phyloP scores from a whole-genome alignment of 331 rosid genomes.

The Malus hybrid region DNA sequence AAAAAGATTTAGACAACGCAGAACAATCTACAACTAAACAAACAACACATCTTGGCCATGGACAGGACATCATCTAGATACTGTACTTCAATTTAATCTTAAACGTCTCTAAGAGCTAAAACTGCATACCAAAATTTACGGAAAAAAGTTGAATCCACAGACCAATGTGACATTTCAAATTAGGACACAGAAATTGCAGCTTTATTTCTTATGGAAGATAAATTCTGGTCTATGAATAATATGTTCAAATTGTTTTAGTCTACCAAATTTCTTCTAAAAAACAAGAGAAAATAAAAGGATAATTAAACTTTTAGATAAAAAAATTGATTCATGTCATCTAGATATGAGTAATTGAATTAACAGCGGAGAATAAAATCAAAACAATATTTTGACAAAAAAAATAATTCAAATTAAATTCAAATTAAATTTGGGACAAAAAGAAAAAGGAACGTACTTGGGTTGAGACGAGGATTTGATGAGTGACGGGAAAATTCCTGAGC shows the following conservation, averaged over 20 bases:
- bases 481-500: conserved; percentile 83
- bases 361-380: neutral
- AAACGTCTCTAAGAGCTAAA: neutral
- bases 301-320: neutral
- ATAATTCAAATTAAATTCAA: neutral
- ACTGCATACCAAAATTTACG: neutral
- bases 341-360: neutral
- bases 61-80: neutral
- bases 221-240: neutral
- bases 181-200: neutral
- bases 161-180: neutral
- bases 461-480: conserved; percentile 80
- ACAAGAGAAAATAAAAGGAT: neutral
- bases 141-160: neutral
- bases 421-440: neutral
- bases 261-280: neutral
- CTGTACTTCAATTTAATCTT: neutral
- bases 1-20: neutral
- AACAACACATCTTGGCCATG: too few species aligned
- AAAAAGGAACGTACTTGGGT: conserved; percentile 46
- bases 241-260: neutral
- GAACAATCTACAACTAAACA: too few species aligned
- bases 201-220: neutral
- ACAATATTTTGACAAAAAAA: neutral
- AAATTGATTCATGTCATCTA: neutral